Base-by-base conservation (phyloP, 2,329 filamentous ascomycete genomes). In the Aureobasidium namibiae region DNA sequence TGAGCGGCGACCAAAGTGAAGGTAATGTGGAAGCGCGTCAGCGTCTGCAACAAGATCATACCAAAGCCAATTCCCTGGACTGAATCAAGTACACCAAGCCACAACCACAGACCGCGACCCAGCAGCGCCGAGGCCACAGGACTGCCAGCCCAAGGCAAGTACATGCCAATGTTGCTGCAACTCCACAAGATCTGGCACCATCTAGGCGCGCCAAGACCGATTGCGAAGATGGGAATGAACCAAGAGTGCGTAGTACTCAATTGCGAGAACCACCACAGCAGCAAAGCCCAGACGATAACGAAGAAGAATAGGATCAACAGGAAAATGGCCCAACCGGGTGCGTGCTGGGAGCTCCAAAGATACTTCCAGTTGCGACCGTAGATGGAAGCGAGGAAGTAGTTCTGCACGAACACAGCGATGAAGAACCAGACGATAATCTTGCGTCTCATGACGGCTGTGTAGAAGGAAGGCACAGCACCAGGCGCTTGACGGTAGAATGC, bases 101-200 rank as follows among this genome's bases (percentile, higher is more conserved):
- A 88, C 11, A 87, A 75, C 84, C 85, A 87, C 4, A 87, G 70
- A 59, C 75, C 73, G 42, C 84, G 76, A 1, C 81, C 81, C 9
- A 83, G 70, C 0, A 87, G 68, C 0, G 84, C 82, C 3, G 80
- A 78, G 8, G 78, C 75, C 0, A 81, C 70, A 18, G 79, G 78
- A 2, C 74, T 73, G 39, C 81, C 81, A 7, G 80, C 80, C 84
- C 84, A 87, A 2, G 85, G 85, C 2, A 88, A 70, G 66, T 81
- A 87, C 29, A 78, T 73, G 3, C 83, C 85, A 61, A 85, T 79
- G 11, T 80, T 79, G 8, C 79, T 82, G 6, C 79, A 81, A 11
- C 79, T 81, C 85, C 85, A 87, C 67, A 85, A 82, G 68, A 86
- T 86, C 68, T 88, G 85, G 9, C 80, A 80, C 84, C 84, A 88